These are phyloP conservation scores for Xanthoceras sorbifolium DNA, from an alignment of 345 rosid genomes.

Conservation along the genomic window DNA sequence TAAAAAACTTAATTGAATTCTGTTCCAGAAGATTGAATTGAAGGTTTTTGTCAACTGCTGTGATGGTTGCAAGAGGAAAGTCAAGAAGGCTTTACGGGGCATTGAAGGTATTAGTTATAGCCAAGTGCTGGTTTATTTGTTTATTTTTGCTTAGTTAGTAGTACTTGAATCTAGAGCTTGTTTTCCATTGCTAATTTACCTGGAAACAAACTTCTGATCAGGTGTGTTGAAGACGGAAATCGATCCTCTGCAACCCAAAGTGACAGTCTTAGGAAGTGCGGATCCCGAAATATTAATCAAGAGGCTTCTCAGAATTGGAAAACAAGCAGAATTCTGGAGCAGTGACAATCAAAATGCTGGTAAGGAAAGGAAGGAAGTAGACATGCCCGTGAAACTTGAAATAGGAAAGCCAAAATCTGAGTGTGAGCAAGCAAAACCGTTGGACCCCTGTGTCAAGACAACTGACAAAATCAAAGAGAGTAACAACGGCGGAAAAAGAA, in stretches of 20 bases:
- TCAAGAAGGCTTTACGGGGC: constrained; percentile 46
- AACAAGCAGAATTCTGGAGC: constrained; percentile 53
- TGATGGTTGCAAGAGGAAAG: constrained; percentile 70
- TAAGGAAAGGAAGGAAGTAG: constrained; percentile 31
- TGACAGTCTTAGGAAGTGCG: constrained; percentile 45
- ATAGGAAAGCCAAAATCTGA: constrained; percentile 25
- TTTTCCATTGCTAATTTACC: constrained; percentile 7
- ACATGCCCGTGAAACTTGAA: constrained; percentile 3
- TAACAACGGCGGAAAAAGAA: constrained; percentile 12
- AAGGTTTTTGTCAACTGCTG: constrained; percentile 61
- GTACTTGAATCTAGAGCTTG: background rate
- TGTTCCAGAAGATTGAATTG: constrained; percentile 56
- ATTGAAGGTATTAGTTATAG: constrained; percentile 48
- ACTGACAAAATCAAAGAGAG: constrained; percentile 19
- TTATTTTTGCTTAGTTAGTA: background rate
- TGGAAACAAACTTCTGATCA: constrained; percentile 21
- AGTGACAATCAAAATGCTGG: constrained; percentile 21
- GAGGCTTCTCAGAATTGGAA: constrained; percentile 48
- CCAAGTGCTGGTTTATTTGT: background rate
- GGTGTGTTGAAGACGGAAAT: constrained; percentile 57
- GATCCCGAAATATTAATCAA: constrained; percentile 45
- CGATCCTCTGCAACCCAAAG: constrained; percentile 47
- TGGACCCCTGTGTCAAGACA: constrained; percentile 15
- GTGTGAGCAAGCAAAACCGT: constrained; percentile 20
- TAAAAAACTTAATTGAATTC: background rate